Conservation (phyloP, 2,329 filamentous ascomycete species). For the Cryphonectria naterciae region DNA sequence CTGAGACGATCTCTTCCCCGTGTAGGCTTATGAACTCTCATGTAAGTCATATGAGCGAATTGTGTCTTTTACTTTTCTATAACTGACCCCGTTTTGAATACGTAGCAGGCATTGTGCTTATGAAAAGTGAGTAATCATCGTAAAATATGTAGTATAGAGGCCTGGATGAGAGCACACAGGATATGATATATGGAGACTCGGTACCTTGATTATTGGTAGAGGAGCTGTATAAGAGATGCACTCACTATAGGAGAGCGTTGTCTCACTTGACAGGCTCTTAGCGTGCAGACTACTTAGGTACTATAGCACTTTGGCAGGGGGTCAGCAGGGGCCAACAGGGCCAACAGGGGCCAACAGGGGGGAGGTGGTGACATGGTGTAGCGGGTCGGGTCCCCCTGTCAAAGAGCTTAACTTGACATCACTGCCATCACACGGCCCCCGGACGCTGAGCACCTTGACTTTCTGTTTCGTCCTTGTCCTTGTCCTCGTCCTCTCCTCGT, state of each 20-base stretch:
- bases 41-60: no score
- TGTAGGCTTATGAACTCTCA: no score
- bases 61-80: no score
- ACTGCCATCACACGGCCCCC: background rate
- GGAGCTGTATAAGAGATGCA: background rate
- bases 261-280: background rate
- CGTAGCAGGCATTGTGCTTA: no score
- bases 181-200: no score
- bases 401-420: constrained; percentile 25
- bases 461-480: background rate
- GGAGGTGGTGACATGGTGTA: background rate
- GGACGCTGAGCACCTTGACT: background rate
- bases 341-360: background rate
- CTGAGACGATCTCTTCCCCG: no score
- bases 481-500: no score
- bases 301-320: background rate
- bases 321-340: background rate
- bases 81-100: no score
- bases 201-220: background rate
- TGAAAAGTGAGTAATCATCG: no score
- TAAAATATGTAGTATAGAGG: no score
- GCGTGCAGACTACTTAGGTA: background rate
- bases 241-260: background rate
- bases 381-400: constrained; percentile 13
- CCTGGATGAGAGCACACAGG: no score